phyloP scores from a whole-genome alignment of 257 asterid genomes.

The Ilex asprella region DNA sequence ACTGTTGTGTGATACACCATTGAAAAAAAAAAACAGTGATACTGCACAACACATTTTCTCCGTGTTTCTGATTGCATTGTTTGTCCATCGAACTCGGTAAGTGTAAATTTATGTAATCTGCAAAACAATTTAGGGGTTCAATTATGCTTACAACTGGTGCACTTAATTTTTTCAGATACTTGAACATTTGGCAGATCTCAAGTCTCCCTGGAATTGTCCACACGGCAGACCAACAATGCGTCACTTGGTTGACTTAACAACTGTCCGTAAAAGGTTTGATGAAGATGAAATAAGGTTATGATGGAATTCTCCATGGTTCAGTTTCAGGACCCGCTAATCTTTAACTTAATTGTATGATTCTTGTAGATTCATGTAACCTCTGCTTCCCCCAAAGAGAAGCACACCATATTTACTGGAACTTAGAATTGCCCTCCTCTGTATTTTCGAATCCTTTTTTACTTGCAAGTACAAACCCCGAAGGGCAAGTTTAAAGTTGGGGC shows the following conservation, averaged over 20 bases:
- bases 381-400: too few relatives aligned
- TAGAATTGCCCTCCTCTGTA: too few relatives aligned
- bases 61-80: too few relatives aligned
- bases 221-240: slow-evolving; percentile 99
- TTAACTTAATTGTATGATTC: not conserved
- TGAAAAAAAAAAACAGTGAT: too few relatives aligned
- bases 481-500: too few relatives aligned
- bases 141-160: not conserved
- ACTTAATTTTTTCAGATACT: slow-evolving; percentile 51
- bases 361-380: not conserved
- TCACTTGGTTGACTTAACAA: slow-evolving; percentile 75
- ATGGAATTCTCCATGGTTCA: not conserved
- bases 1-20: too few relatives aligned
- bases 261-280: slow-evolving; percentile 29
- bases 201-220: slow-evolving; percentile 99
- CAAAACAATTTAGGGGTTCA: not conserved
- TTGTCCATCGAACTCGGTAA: too few relatives aligned
- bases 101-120: too few relatives aligned
- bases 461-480: too few relatives aligned
- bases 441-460: too few relatives aligned
- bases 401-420: too few relatives aligned
- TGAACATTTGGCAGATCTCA: slow-evolving; percentile 61
- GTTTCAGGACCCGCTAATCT: not conserved
- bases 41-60: too few relatives aligned
- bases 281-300: slow-evolving; percentile 24